Conservation (phyloP, 257 asterid species). For the Gentiana straminea region DNA sequence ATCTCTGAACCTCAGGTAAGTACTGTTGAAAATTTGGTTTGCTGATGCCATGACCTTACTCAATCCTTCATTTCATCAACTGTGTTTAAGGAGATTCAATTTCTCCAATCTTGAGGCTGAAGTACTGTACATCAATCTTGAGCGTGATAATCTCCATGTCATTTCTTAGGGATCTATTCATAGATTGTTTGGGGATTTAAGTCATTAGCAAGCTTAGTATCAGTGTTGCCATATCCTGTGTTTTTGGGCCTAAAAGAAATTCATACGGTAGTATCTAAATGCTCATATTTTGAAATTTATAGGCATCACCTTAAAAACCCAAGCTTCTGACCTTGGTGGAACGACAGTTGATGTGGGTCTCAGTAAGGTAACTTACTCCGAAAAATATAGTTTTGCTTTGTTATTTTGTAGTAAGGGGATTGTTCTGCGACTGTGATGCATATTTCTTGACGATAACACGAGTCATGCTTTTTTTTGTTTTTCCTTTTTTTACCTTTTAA, state of each 20-base stretch:
- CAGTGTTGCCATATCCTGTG: background rate
- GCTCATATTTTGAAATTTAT: constrained; percentile 3
- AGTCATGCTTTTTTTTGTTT: background rate
- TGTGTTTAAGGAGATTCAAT: background rate
- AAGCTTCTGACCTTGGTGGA: constrained; percentile 30
- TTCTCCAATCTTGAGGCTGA: background rate
- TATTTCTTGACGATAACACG: too few species aligned
- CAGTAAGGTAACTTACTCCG: constrained; percentile 47
- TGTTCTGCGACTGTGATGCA: too few species aligned
- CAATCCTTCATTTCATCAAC: too few species aligned
- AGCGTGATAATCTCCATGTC: too few species aligned
- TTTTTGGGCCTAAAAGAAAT: background rate
- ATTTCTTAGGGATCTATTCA: background rate
- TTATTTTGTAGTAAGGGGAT: too few species aligned
- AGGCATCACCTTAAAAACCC: constrained; percentile 64
- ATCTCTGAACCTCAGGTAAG: constrained; percentile 92
- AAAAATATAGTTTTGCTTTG: constrained; percentile 7
- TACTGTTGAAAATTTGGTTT: constrained; percentile 41
- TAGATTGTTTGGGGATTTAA: background rate
- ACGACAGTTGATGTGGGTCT: constrained; percentile 92
- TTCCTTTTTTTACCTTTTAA: background rate
- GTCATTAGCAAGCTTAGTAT: background rate
- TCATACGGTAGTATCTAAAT: background rate
- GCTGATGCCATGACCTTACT: constrained; percentile 68
- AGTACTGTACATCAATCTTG: background rate